These are phyloP conservation scores for Trametes sanguinea DNA, from an alignment of 768 basidiomycete species.

Conservation along the genomic window DNA sequence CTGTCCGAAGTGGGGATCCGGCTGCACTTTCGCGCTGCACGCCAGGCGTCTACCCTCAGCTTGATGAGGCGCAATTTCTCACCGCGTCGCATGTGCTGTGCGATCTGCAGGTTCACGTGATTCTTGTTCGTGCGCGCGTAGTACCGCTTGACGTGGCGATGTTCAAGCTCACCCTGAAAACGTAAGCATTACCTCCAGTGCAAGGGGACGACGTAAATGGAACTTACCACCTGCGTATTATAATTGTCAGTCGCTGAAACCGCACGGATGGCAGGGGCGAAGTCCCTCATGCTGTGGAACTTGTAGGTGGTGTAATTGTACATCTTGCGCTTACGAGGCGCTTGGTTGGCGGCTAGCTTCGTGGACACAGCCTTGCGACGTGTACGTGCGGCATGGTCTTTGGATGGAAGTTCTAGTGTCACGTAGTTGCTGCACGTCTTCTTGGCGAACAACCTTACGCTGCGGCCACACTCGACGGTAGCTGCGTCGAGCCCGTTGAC, in stretches of 20 bases:
- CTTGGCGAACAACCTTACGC: not conserved
- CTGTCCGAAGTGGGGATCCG: not conserved
- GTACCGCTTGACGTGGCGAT: slow-evolving; percentile 38
- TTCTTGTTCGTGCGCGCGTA: slow-evolving; percentile 42
- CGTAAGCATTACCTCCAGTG: not conserved
- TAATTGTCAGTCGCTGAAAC: slow-evolving; percentile 30
- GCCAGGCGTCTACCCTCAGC: not conserved
- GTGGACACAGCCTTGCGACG: not conserved
- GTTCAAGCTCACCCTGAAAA: slow-evolving; percentile 41
- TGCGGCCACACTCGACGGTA: not conserved
- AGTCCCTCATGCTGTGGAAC: slow-evolving; percentile 30
- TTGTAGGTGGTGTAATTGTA: slow-evolving; percentile 31
- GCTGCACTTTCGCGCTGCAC: not conserved
- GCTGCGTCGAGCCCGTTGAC: not conserved
- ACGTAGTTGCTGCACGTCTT: not conserved
- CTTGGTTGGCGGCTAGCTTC: not conserved
- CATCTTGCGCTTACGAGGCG: not conserved
- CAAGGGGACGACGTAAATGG: not conserved
- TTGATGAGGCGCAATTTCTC: slow-evolving; percentile 24
- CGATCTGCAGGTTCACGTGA: slow-evolving; percentile 34
- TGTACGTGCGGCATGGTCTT: not conserved
- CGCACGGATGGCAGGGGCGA: slow-evolving; percentile 9
- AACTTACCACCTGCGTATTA: slow-evolving; percentile 32
- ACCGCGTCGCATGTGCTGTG: slow-evolving; percentile 26
- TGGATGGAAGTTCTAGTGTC: not conserved